These are phyloP conservation scores for Leccinum cinnamomeum DNA, from an alignment of 1,284 basidiomycete species.

Conservation along the genomic window DNA sequence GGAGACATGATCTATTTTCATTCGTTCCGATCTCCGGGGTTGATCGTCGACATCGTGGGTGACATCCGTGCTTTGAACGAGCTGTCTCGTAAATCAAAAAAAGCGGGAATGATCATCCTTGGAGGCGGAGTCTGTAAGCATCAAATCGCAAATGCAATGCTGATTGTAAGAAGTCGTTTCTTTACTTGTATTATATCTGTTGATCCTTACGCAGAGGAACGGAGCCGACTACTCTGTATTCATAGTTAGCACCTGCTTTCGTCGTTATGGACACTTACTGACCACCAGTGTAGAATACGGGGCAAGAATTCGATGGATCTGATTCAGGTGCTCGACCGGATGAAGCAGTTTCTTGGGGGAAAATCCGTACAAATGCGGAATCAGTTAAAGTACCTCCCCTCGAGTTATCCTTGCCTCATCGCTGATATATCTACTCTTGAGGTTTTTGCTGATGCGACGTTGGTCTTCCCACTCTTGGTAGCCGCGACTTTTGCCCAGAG, in stretches of 20 bases:
- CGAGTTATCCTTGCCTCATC: neutral
- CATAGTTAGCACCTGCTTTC: conserved; percentile 58
- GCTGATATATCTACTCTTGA: conserved; percentile 19
- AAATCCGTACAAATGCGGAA: conserved; percentile 90
- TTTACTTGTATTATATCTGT: neutral
- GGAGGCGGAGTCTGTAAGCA: conserved; percentile 99
- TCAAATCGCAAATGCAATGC: conserved; percentile 99
- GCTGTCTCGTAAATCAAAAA: conserved; percentile 81
- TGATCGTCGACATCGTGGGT: conserved; percentile 91
- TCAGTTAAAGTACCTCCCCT: conserved; percentile 75
- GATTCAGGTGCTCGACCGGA: conserved; percentile 97
- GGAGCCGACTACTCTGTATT: conserved; percentile 98
- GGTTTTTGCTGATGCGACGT: conserved; percentile 80
- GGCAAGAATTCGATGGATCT: conserved; percentile 98
- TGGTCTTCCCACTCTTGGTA: conserved; percentile 89
- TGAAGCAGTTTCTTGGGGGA: conserved; percentile 99
- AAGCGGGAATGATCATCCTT: conserved; percentile 98
- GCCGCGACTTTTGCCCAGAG: conserved; percentile 82
- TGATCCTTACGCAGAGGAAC: conserved; percentile 67
- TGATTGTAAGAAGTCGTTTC: conserved; percentile 68
- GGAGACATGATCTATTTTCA: conserved; percentile 99
- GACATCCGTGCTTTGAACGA: conserved; percentile 96
- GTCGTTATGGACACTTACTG: neutral
- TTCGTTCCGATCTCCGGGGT: conserved; percentile 87
- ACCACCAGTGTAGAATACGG: conserved; percentile 72